These are phyloP conservation scores for Symbiodinium pilosum DNA, from an alignment of 73 alveolate species.

Conservation along the genomic window DNA sequence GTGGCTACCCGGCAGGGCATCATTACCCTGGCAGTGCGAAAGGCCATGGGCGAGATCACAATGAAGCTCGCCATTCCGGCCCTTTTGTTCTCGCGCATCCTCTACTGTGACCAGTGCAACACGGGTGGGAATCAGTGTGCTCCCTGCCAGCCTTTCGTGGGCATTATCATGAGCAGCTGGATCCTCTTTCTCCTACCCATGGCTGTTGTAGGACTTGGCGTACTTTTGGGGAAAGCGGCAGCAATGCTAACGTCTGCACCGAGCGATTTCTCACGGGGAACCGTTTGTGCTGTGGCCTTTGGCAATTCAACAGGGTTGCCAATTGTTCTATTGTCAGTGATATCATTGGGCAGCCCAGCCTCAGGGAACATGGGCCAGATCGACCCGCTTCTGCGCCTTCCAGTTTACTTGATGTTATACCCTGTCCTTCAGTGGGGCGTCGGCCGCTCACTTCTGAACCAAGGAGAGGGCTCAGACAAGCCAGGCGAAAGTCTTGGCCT, in stretches of 20 bases:
- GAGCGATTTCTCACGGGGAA: slow-evolving; percentile 10
- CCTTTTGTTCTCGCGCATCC: slow-evolving; percentile 27
- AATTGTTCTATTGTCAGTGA: slow-evolving; percentile 25
- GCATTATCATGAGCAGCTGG: not conserved
- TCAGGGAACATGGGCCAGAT: not conserved
- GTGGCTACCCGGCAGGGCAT: slow-evolving; percentile 34
- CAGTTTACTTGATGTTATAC: slow-evolving; percentile 39
- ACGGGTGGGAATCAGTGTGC: slow-evolving; percentile 21
- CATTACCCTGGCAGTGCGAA: slow-evolving; percentile 17
- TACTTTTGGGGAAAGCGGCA: slow-evolving; percentile 1
- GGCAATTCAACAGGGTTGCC: slow-evolving; percentile 69
- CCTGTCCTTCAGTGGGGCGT: slow-evolving; percentile 54
- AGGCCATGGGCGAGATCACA: slow-evolving; percentile 35
- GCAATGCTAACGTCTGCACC: slow-evolving; percentile 23
- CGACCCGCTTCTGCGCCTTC: slow-evolving; percentile 45
- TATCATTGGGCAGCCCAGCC: slow-evolving; percentile 11
- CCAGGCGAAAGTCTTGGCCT: too few species aligned
- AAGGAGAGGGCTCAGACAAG: too few species aligned
- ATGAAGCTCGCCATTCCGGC: slow-evolving; percentile 43
- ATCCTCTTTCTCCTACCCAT: slow-evolving; percentile 31
- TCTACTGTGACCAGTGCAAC: slow-evolving; percentile 60
- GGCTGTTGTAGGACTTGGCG: slow-evolving; percentile 50
- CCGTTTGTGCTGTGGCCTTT: slow-evolving; percentile 60
- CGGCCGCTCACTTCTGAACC: not conserved
- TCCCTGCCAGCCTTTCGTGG: not conserved